Conservation (phyloP, 129 eudicot species). For the Chrysanthemum seticuspe region DNA sequence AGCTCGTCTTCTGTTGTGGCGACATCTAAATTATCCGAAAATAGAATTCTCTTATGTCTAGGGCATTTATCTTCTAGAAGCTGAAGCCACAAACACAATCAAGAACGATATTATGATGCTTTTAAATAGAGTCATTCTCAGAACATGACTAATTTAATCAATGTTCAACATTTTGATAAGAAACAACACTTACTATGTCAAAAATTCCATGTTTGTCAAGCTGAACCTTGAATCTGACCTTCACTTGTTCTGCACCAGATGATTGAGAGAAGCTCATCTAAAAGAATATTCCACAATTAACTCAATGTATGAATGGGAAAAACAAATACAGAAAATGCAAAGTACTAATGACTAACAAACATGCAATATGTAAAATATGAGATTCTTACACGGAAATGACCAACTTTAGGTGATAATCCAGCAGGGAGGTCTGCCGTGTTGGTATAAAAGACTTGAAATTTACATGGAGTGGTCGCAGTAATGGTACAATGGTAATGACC, state of each 20-base stretch:
- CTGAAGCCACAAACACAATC: conserved; percentile 34
- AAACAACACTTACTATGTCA: conserved; percentile 52
- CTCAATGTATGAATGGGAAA: not conserved
- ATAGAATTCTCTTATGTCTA: conserved; percentile 11
- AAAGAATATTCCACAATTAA: conserved; percentile 1
- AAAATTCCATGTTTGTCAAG: conserved; percentile 64
- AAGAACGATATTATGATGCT: not conserved
- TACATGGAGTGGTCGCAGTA: conserved; percentile 32
- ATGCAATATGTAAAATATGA: not conserved
- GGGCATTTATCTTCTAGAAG: conserved; percentile 36
- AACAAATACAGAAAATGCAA: not conserved
- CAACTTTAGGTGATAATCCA: conserved; percentile 51
- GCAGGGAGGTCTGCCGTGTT: conserved; percentile 48
- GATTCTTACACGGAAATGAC: conserved; percentile 46
- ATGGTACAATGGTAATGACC: conserved; percentile 28
- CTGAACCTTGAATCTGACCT: conserved; percentile 28
- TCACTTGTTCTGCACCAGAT: conserved; percentile 16
- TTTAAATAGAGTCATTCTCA: not conserved
- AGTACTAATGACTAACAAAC: not conserved
- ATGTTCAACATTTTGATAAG: not conserved
- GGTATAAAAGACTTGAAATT: conserved; percentile 45
- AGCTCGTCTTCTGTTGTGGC: conserved; percentile 48
- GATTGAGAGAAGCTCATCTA: conserved; percentile 61
- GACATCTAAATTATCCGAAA: conserved; percentile 35
- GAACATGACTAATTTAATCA: not conserved